These are phyloP conservation scores for Penicillium palitans DNA, from an alignment of 2,329 filamentous ascomycete genomes.

Conservation along the genomic window DNA sequence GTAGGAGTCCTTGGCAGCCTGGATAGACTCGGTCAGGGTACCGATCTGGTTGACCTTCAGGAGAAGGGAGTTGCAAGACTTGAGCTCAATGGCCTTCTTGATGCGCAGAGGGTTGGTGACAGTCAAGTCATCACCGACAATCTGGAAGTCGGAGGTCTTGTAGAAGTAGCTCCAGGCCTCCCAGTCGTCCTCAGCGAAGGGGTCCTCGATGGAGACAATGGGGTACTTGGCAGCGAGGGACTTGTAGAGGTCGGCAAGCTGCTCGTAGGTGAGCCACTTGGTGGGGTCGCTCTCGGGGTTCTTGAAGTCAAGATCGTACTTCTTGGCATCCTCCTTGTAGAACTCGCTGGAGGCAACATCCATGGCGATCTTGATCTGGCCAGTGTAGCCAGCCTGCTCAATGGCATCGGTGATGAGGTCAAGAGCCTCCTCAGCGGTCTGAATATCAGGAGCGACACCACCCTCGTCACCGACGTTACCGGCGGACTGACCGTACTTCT, in stretches of 20 bases:
- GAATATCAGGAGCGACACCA: constrained; percentile 98
- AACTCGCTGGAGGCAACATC: constrained; percentile 99
- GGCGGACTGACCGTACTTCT: constrained; percentile 98
- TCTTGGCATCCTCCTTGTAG: constrained; percentile 97
- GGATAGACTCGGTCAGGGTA: constrained; percentile 97
- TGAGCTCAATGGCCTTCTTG: constrained; percentile 99
- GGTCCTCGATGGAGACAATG: constrained; percentile 98
- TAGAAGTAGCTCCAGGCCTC: constrained; percentile 99
- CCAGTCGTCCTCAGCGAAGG: constrained; percentile 99
- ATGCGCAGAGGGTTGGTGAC: constrained; percentile 99
- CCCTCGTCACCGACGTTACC: constrained; percentile 99
- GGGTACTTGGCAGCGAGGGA: constrained; percentile 90
- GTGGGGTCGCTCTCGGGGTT: constrained; percentile 92
- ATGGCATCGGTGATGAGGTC: constrained; percentile 95
- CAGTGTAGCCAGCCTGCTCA: constrained; percentile 91
- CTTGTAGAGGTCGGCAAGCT: constrained; percentile 91
- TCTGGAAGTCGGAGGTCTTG: constrained; percentile 98
- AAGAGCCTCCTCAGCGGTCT: constrained; percentile 93
- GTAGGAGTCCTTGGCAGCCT: constrained; percentile 98
- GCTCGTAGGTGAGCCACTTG: constrained; percentile 99
- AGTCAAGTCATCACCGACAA: constrained; percentile 97
- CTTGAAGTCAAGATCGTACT: constrained; percentile 99
- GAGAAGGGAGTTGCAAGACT: constrained; percentile 96
- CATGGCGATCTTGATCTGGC: constrained; percentile 97
- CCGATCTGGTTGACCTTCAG: constrained; percentile 99